Evolutionary conservation across 1,139 yeast genomes (phyloP).

Genomic region (Lodderomyces margitis): DNA sequence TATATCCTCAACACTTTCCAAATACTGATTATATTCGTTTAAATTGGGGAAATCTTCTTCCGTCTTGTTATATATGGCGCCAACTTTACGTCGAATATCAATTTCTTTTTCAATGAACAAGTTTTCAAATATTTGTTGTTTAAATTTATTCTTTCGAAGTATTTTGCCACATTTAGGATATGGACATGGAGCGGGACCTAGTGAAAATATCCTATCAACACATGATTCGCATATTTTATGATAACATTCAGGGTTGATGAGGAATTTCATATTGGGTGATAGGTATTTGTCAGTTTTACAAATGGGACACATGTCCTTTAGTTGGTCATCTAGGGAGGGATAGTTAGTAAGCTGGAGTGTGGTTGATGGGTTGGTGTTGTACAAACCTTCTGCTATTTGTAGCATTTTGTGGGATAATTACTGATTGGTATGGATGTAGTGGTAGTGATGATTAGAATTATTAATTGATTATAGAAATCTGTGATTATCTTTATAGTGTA

Average conservation of each 20-base stretch:
- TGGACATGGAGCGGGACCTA: slow-evolving; percentile 98
- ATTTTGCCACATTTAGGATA: slow-evolving; percentile 89
- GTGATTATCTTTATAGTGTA: too few species aligned
- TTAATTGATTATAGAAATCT: too few species aligned
- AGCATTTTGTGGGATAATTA: slow-evolving; percentile 6
- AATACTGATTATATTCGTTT: slow-evolving; percentile 66
- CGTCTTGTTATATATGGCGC: slow-evolving; percentile 75
- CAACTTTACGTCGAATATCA: slow-evolving; percentile 80
- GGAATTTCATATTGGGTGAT: slow-evolving; percentile 89
- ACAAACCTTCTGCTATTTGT: slow-evolving; percentile 10
- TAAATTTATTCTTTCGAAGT: slow-evolving; percentile 82
- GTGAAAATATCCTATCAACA: slow-evolving; percentile 87
- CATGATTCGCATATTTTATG: slow-evolving; percentile 97
- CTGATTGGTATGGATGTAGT: too few species aligned
- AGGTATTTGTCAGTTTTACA: slow-evolving; percentile 94
- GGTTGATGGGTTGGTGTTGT: neutral
- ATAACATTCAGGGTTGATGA: slow-evolving; percentile 95
- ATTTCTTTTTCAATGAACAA: slow-evolving; percentile 86
- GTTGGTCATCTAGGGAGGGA: slow-evolving; percentile 28
- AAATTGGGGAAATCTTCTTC: slow-evolving; percentile 66
- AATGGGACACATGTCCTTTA: slow-evolving; percentile 91
- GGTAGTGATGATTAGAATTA: neutral
- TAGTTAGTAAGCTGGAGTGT: slow-evolving; percentile 1
- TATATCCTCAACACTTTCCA: slow-evolving; percentile 80
- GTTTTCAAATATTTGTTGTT: slow-evolving; percentile 90